These are phyloP conservation scores for Henckelia pumila DNA, from an alignment of 257 asterid genomes.

Conservation along the genomic window DNA sequence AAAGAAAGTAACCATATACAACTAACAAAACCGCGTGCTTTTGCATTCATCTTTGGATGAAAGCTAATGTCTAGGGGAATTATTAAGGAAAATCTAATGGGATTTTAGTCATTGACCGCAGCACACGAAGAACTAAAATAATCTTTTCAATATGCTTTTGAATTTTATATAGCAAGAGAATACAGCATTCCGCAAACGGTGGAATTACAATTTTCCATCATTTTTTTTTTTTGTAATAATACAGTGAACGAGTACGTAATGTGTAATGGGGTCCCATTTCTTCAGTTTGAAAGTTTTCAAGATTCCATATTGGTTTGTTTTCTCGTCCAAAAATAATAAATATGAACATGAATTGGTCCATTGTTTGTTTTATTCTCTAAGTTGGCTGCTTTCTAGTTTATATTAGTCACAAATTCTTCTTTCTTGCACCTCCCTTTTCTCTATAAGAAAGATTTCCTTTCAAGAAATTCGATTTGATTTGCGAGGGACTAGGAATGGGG, in stretches of 20 bases:
- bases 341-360: slow-evolving; percentile 27
- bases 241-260: not conserved
- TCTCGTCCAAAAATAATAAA: slow-evolving; percentile 19
- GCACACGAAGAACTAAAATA: slow-evolving; percentile 18
- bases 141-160: slow-evolving; percentile 1
- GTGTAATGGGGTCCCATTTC: slow-evolving; percentile 23
- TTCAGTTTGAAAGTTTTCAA: slow-evolving; percentile 30
- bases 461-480: no score
- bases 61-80: slow-evolving; percentile 23
- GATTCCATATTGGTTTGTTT: slow-evolving; percentile 37
- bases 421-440: slow-evolving; percentile 35
- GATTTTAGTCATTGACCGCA: slow-evolving; percentile 39
- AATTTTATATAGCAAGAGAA: slow-evolving; percentile 29
- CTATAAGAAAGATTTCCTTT: slow-evolving; percentile 17
- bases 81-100: slow-evolving; percentile 40
- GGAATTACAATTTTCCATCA: slow-evolving; percentile 18
- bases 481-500: slow-evolving; percentile 33
- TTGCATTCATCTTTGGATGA: slow-evolving; percentile 23
- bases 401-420: slow-evolving; percentile 34
- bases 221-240: not conserved
- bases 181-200: slow-evolving; percentile 31
- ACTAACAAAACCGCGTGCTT: slow-evolving; percentile 50
- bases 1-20: not conserved
- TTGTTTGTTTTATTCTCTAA: slow-evolving; percentile 24
- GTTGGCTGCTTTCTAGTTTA: slow-evolving; percentile 26